Percentiles rank a stretch among this genome's conserved stretches.
phyloP scores from a whole-genome alignment of 1,139 yeast genomes.

The Protomyces arabidopsidicola region DNA sequence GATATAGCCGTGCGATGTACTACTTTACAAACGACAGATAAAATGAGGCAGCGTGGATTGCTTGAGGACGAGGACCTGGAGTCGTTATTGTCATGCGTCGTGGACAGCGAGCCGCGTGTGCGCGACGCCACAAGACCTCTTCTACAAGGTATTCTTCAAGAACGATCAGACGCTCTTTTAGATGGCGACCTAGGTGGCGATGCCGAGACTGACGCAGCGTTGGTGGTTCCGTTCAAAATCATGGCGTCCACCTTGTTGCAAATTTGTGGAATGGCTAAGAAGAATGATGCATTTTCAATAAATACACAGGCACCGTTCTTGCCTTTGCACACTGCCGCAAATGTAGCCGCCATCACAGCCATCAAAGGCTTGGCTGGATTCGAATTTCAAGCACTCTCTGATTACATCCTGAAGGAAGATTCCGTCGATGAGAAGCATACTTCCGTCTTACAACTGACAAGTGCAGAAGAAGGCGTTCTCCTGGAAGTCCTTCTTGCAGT shows the following conservation, averaged over 20 bases:
- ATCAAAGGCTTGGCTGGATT: conserved; percentile 32
- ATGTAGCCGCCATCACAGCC: conserved; percentile 34
- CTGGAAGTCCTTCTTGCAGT: conserved; percentile 38
- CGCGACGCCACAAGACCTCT: conserved; percentile 39
- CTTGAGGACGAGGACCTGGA: conserved; percentile 53
- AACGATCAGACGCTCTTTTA: conserved; percentile 29
- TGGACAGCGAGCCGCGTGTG: conserved; percentile 43
- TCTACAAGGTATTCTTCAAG: conserved; percentile 34
- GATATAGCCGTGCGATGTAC: conserved; percentile 53
- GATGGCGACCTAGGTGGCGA: conserved; percentile 19
- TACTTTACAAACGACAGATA: conserved; percentile 53
- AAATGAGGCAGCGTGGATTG: conserved; percentile 57
- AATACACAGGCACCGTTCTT: not conserved
- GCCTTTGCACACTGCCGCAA: conserved; percentile 27
- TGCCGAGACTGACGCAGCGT: conserved; percentile 21
- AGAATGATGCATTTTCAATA: not conserved
- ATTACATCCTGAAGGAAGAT: conserved; percentile 37
- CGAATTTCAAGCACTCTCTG: conserved; percentile 34
- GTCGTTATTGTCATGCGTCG: conserved; percentile 46
- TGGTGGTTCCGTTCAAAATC: conserved; percentile 35
- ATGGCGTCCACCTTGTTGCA: conserved; percentile 31
- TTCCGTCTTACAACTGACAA: conserved; percentile 29
- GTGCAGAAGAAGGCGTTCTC: conserved; percentile 35
- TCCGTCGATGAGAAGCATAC: conserved; percentile 35
- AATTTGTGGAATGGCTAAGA: not conserved